phyloP scores from a whole-genome alignment of 257 asterid species.

The Solanum appendiculatum region DNA sequence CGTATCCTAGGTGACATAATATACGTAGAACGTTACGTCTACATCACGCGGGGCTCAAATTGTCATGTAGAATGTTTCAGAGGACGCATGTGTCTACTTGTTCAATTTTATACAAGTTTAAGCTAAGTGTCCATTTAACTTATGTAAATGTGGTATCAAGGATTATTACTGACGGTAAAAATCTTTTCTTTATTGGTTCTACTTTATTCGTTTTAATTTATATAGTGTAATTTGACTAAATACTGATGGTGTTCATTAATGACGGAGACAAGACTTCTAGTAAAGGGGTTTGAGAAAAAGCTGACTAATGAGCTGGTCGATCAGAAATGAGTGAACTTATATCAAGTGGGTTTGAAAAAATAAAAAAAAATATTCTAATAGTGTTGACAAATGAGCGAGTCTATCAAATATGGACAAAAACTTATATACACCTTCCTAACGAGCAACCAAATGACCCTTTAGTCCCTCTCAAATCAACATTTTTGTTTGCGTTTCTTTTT shows the following conservation, averaged over 20 bases:
- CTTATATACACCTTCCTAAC: background rate
- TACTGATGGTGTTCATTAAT: background rate
- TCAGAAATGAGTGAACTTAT: background rate
- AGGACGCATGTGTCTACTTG: rapidly evolving
- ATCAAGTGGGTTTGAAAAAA: too few relatives aligned
- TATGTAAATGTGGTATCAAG: too few relatives aligned
- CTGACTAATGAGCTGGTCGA: background rate
- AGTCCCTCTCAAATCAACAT: background rate
- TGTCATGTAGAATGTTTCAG: rapidly evolving
- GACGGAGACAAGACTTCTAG: too few relatives aligned
- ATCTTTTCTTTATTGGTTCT: background rate
- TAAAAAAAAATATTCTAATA: too few relatives aligned
- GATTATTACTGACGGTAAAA: too few relatives aligned
- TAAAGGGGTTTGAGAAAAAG: too few relatives aligned
- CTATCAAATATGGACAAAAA: background rate
- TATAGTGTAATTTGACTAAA: too few relatives aligned
- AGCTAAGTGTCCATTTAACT: too few relatives aligned
- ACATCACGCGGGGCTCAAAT: rapidly evolving
- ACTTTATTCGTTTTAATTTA: background rate
- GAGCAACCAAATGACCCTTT: background rate
- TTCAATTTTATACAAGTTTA: too few relatives aligned
- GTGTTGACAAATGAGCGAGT: too few relatives aligned
- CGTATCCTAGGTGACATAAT: rapidly evolving
- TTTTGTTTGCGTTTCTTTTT: background rate
- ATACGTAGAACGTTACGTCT: rapidly evolving